Base-by-base conservation (phyloP, 257 asterid species). In the Haberlea rhodopensis region DNA sequence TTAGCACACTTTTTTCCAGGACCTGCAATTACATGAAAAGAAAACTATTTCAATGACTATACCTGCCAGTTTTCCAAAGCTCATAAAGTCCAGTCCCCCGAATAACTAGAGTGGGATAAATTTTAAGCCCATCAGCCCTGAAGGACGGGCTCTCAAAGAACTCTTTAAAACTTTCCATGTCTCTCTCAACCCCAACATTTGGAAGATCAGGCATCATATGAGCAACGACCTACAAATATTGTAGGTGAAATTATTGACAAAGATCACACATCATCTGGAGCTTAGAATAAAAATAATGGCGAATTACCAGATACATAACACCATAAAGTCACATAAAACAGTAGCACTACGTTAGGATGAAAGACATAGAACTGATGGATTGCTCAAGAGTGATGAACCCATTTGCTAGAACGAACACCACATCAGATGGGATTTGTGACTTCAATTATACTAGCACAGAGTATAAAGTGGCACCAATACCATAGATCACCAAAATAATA, bases 161-260 rank as follows among this genome's bases (percentile, higher is more conserved):
- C 70, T 94, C 99, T 81, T 90, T 87, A 58, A 94, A 94, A 76
- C 99, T 94, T 82, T 94, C 99, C 82, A 94, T 28, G 79, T 94
- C 99, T 72, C 99, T 85, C 70, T 94, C 99, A 58, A 90, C 86
- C 63, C 99, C 99, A 72, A 94, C 99, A 71, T 94, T 91, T 68
- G 99, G 99, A 73, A 94, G 96, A 82, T 90, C 99, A 54, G 99
- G 99, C 99, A 90, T 94, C 99, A 94, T 94, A 80, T 90, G 97
- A 79, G 99, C 97, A 69, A 94, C 99, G 37, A 94, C 97, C 99
- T 92, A 73, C n/a, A n/a, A n/a, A n/a, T n/a, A n/a, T n/a, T n/a
- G n/a, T n/a, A n/a, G n/a, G n/a, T n/a, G n/a, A n/a, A n/a, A n/a
- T n/a, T n/a, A n/a, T n/a, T n/a, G n/a, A n/a, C n/a, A n/a, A n/a